Conservation (phyloP, 1,139 yeast species). For the Nakaseomyces bracarensis region DNA sequence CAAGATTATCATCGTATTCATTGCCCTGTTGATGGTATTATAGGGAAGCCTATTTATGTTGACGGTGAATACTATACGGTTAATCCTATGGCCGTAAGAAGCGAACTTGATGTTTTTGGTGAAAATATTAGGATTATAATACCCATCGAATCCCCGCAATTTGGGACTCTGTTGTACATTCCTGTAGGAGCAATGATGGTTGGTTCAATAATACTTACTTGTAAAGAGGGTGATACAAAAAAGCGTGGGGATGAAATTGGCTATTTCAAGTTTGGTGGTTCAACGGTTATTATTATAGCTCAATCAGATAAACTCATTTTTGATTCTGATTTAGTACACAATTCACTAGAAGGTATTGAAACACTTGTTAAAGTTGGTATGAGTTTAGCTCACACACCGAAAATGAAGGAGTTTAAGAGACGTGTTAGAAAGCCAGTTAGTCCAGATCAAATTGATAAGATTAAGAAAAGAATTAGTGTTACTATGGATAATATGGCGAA, state of each 20-base stretch:
- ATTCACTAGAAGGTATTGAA: slow-evolving; percentile 64
- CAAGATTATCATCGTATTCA: slow-evolving; percentile 96
- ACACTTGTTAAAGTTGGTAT: slow-evolving; percentile 84
- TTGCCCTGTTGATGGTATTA: slow-evolving; percentile 67
- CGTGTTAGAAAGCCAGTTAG: slow-evolving; percentile 42
- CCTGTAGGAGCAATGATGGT: slow-evolving; percentile 99
- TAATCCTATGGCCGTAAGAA: slow-evolving; percentile 92
- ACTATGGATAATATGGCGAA: slow-evolving; percentile 18
- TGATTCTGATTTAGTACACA: slow-evolving; percentile 65
- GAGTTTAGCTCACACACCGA: slow-evolving; percentile 73
- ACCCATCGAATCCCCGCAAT: slow-evolving; percentile 63
- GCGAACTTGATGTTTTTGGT: slow-evolving; percentile 84
- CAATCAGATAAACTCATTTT: slow-evolving; percentile 40
- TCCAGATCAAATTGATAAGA: slow-evolving; percentile 43
- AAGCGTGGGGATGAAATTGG: slow-evolving; percentile 79
- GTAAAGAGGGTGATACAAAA: slow-evolving; percentile 50
- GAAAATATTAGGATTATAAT: slow-evolving; percentile 76
- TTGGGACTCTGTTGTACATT: slow-evolving; percentile 70
- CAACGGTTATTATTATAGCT: slow-evolving; percentile 64
- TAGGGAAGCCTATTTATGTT: slow-evolving; percentile 59
- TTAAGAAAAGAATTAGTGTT: slow-evolving; percentile 54
- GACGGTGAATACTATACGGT: slow-evolving; percentile 93
- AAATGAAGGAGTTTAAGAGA: slow-evolving; percentile 43
- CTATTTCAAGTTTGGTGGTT: slow-evolving; percentile 92
- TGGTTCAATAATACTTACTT: slow-evolving; percentile 74